phyloP scores from a whole-genome alignment of 2,329 filamentous ascomycete genomes.

The Ophiostoma montium region DNA sequence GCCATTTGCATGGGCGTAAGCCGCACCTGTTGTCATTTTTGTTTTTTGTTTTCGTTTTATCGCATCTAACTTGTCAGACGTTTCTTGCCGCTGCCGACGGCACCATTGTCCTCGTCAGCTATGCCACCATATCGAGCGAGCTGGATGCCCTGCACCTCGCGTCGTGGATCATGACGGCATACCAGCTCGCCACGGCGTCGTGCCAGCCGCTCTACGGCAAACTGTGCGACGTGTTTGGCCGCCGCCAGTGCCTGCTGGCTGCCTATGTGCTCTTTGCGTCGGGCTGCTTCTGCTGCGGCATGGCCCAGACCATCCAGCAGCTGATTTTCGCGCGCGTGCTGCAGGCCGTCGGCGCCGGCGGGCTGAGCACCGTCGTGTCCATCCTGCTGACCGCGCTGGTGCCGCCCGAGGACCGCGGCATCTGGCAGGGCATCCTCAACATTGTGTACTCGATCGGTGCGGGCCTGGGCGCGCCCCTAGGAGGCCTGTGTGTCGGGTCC shows the following conservation, averaged over 20 bases:
- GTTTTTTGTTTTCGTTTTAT: background rate
- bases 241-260: conserved; percentile 50
- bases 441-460: conserved; percentile 28
- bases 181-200: conserved; percentile 20
- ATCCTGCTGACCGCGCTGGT: conserved; percentile 51
- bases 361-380: conserved; percentile 47
- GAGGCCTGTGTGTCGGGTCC: conserved; percentile 1
- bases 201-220: conserved; percentile 54
- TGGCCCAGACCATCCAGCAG: conserved; percentile 34
- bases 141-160: conserved; percentile 2
- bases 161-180: conserved; percentile 6
- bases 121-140: conserved; percentile 5
- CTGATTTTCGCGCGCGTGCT: conserved; percentile 24
- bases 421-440: conserved; percentile 53
- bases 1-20: conserved; percentile 1
- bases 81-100: conserved; percentile 6
- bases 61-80: background rate
- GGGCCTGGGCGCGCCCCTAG: conserved; percentile 5
- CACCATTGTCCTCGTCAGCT: conserved; percentile 4
- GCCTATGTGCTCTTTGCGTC: conserved; percentile 25
- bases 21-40: background rate
- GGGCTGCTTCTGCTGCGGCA: conserved; percentile 35
- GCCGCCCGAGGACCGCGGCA: conserved; percentile 44
- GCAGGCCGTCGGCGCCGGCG: conserved; percentile 39
- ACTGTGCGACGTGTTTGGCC: conserved; percentile 42